Conservation (phyloP, 192 early-diverging fungal genomes). For the Umbelopsis vinacea region DNA sequence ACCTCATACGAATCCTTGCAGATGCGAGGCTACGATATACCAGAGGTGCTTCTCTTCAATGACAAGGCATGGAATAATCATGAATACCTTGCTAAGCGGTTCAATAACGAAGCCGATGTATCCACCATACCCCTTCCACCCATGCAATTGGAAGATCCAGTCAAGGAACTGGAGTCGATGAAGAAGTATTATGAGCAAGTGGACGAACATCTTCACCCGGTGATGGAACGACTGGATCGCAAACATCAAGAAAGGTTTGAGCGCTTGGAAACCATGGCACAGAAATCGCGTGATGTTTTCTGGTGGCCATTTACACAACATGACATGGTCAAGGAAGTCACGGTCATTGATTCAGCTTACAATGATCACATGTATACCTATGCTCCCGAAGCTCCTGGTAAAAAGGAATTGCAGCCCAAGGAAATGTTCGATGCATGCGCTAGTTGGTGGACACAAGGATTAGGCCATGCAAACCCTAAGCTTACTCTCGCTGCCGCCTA, state of each 20-base stretch:
- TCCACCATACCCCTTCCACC: slow-evolving; percentile 56
- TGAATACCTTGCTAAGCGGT: slow-evolving; percentile 43
- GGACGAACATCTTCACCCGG: slow-evolving; percentile 47
- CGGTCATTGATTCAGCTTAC: slow-evolving; percentile 77
- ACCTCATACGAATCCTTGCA: slow-evolving; percentile 74
- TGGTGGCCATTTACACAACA: slow-evolving; percentile 92
- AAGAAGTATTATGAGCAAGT: slow-evolving; percentile 60
- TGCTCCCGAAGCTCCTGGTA: slow-evolving; percentile 27
- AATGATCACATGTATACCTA: slow-evolving; percentile 65
- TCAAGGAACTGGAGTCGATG: slow-evolving; percentile 56
- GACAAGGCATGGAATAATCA: slow-evolving; percentile 62
- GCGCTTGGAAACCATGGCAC: slow-evolving; percentile 57
- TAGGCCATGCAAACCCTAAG: slow-evolving; percentile 70
- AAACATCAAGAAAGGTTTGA: slow-evolving; percentile 58
- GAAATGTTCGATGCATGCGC: slow-evolving; percentile 78
- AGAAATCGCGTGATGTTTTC: slow-evolving; percentile 50
- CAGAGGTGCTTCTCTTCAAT: slow-evolving; percentile 69
- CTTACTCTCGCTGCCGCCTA: slow-evolving; percentile 64
- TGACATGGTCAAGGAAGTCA: slow-evolving; percentile 53
- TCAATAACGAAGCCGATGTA: slow-evolving; percentile 37
- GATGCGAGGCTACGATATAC: slow-evolving; percentile 72
- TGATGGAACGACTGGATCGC: slow-evolving; percentile 51
- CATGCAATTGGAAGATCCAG: slow-evolving; percentile 36
- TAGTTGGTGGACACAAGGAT: slow-evolving; percentile 82
- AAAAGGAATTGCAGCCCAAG: slow-evolving; percentile 17